Base-by-base conservation (phyloP, 768 basidiomycete species). In the Amanita fuliginea region DNA sequence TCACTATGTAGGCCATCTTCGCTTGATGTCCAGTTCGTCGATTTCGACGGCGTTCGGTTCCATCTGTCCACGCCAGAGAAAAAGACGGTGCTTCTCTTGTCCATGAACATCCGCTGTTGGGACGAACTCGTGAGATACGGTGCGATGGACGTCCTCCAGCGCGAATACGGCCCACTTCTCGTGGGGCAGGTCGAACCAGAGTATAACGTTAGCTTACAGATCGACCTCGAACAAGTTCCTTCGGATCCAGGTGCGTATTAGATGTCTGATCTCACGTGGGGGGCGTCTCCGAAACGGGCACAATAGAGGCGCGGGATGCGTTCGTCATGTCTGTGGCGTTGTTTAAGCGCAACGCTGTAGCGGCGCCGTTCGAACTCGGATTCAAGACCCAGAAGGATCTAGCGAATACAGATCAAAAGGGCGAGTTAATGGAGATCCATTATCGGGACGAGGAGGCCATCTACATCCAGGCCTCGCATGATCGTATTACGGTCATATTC, bases 81-180 rank as follows among this genome's bases (percentile, higher is more conserved):
- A 62, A 90, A 95, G 72, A 83, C 86, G 0, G 61, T 74, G 3
- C 71, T 98, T 18, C 70, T 88, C 34, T 76, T 99, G 18, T 98
- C 95, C 26, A 98, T 99, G 92, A 83, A 84, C 64, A 93, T 98
- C 51, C 84, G 89, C 43, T 99, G 95, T 70, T 99, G 95, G 95
- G 79, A 85, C 53, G 92, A 98, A 62, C 80, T 99, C 40, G 83
- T 83, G 9, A 72, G 76, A 46, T 95, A 89, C 59, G 96, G 95
- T 40, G 96, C 89, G 1, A 59, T 81, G 28, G 80, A 89, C 45
- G 67, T 95, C 32, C 67, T 99, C 49, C 67, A 73, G 59, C 75
- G 86, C 40, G 91, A 95, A 66, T 98, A 97, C 62, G 90, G 88
- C 4, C 59, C 75, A 3, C 69, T 86, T 56, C 64, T 97, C 43